A percentile compares a stretch with the other conserved stretches of the same genome.
These are phyloP conservation scores for Quercus mongolica DNA, from an alignment of 306 rosid species.

Conservation along the genomic window DNA sequence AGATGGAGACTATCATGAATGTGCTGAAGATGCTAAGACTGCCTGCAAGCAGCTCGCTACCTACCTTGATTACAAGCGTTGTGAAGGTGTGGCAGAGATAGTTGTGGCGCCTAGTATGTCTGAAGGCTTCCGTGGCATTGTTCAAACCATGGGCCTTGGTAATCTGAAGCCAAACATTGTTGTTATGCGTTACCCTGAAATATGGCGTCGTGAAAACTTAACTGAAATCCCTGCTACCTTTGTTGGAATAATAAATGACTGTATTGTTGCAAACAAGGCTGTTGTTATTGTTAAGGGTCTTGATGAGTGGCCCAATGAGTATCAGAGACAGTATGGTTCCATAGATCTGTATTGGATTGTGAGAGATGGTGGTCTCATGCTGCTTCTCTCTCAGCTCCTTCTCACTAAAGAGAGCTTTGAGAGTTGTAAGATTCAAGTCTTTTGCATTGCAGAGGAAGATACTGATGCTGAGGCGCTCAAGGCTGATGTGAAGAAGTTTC, in stretches of 20 bases:
- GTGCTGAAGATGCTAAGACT: slow-evolving; percentile 89
- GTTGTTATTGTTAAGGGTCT: slow-evolving; percentile 97
- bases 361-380: slow-evolving; percentile 98
- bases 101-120: slow-evolving; percentile 95
- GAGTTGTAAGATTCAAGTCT: slow-evolving; percentile 96
- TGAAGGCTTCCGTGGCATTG: slow-evolving; percentile 90
- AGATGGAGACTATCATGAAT: slow-evolving; percentile 93
- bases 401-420: slow-evolving; percentile 93
- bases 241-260: slow-evolving; percentile 86
- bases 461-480: slow-evolving; percentile 87
- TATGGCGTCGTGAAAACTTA: slow-evolving; percentile 97
- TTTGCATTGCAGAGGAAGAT: slow-evolving; percentile 97
- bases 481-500: slow-evolving; percentile 92
- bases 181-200: slow-evolving; percentile 97
- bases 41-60: slow-evolving; percentile 93
- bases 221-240: slow-evolving; percentile 90
- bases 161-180: slow-evolving; percentile 97
- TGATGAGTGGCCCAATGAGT: slow-evolving; percentile 98
- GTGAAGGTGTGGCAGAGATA: slow-evolving; percentile 99
- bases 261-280: slow-evolving; percentile 97
- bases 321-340: slow-evolving; percentile 93
- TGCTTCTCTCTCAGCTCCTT: slow-evolving; percentile 95
- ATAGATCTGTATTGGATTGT: slow-evolving; percentile 98
- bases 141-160: slow-evolving; percentile 99
- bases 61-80: slow-evolving; percentile 90